phyloP scores from a whole-genome alignment of 345 rosid species.

The Xanthoceras sorbifolium region DNA sequence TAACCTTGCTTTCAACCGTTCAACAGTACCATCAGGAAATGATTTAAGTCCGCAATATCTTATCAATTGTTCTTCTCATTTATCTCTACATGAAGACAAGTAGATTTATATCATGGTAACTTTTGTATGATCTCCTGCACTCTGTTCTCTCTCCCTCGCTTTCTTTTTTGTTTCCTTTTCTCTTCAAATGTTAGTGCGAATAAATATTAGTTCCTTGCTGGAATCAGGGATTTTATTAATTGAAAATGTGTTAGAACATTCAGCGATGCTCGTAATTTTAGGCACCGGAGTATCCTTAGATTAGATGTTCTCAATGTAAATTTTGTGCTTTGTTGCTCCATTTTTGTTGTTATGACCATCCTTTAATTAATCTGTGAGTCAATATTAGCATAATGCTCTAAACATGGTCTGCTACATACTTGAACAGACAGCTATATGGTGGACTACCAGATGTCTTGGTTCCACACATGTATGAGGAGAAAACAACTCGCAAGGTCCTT shows the following conservation, averaged over 20 bases:
- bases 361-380: neutral
- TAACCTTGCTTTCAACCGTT: too few relatives aligned
- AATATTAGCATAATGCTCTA: neutral
- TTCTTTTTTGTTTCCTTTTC: neutral
- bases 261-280: conserved; percentile 1
- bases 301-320: neutral
- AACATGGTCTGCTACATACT: conserved; percentile 23
- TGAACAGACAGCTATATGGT: conserved; percentile 74
- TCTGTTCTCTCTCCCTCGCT: neutral
- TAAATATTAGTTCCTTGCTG: neutral
- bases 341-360: neutral
- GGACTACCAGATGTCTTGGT: conserved; percentile 73
- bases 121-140: neutral
- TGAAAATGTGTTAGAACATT: neutral
- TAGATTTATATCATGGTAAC: neutral
- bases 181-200: neutral
- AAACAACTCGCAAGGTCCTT: conserved; percentile 84
- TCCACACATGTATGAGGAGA: conserved; percentile 79
- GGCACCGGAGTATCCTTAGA: neutral
- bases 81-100: neutral
- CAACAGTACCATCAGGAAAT: too few relatives aligned
- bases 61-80: neutral
- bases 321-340: conserved; percentile 12
- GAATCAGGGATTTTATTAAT: neutral
- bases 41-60: neutral